Evolutionary conservation across 2,329 filamentous ascomycete species (phyloP), one percentile per base, ranked within the genome.

Genomic region (Cladosporium sp.): DNA sequence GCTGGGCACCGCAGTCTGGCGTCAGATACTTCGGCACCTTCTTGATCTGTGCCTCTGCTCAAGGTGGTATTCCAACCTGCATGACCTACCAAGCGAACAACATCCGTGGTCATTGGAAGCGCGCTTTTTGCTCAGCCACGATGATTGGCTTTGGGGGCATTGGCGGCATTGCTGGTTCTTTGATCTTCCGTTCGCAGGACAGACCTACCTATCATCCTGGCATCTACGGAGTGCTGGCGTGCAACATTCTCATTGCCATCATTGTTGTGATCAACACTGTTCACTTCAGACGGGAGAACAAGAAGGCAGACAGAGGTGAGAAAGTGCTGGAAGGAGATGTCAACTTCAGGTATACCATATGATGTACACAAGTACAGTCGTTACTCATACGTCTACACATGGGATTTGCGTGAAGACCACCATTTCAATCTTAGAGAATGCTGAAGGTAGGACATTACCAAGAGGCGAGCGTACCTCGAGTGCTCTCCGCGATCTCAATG

Each of bases 41-140:
- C 76, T 75, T 92, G 42, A 82, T 85, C 17, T 88, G 88, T 0
- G 88, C 88, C 0, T 90, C 88, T 6, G 85, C 86, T 63, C 92
- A 92, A 73, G 83, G 85, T 62, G 94, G 92, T 69, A 80, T 92
- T 11, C 89, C 90, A 0, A 80, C 84, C 1, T 78, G 83, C 54
- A 85, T 94, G 78, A 82, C 88, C 0, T 92, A 90, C 74, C 89
- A 92, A 76, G 88, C 89, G 37, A 94, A 92, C 75, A 94, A 94
- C 72, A 88, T 94, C 67, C 85, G 88, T 56, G 90, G 90, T 0
- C 89, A 93, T 74, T 94, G 89, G 89, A 94, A 92, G 77, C 83
- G 90, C 39, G 89, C 89, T 0, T 87, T 93, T 66, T 88, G 84
- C 73, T 88, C 84, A 62, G 88, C 90, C 1, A 87, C 85, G 0